Conservation (phyloP, 2,329 filamentous ascomycete genomes). For the Capronia epimyces region DNA sequence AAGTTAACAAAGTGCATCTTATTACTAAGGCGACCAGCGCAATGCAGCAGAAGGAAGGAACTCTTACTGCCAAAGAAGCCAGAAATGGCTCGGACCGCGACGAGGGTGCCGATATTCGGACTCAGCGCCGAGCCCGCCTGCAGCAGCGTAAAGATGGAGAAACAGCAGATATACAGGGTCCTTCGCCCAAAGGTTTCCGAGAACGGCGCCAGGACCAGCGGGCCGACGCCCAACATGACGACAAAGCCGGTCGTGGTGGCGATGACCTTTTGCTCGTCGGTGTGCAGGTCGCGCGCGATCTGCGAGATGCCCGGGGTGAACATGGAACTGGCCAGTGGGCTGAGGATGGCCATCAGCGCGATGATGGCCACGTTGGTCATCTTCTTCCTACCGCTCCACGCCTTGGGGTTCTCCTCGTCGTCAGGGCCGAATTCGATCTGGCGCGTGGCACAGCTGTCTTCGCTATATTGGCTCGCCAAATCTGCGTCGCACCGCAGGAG, state of each 20-base stretch:
- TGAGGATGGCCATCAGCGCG: slow-evolving; percentile 43
- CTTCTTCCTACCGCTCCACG: slow-evolving; percentile 44
- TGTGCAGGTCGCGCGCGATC: slow-evolving; percentile 45
- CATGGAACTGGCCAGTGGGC: slow-evolving; percentile 39
- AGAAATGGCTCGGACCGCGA: slow-evolving; percentile 42
- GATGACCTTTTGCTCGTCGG: slow-evolving; percentile 41
- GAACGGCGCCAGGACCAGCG: slow-evolving; percentile 66
- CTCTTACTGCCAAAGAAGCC: slow-evolving; percentile 46
- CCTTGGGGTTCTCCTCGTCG: slow-evolving; percentile 43
- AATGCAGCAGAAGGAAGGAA: slow-evolving; percentile 29
- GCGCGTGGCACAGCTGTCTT: slow-evolving; percentile 1
- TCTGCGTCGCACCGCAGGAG: slow-evolving; percentile 13
- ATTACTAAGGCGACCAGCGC: too few relatives aligned
- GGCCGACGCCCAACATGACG: slow-evolving; percentile 54
- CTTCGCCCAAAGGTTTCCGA: slow-evolving; percentile 66
- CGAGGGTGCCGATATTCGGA: slow-evolving; percentile 44
- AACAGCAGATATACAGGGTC: slow-evolving; percentile 62
- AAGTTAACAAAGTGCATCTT: too few relatives aligned
- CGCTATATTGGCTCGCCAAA: background rate
- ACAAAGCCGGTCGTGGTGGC: slow-evolving; percentile 49
- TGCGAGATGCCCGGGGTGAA: slow-evolving; percentile 49
- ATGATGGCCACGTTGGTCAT: slow-evolving; percentile 48
- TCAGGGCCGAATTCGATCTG: slow-evolving; percentile 34
- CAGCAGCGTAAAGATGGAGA: slow-evolving; percentile 56
- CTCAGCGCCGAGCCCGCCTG: slow-evolving; percentile 46